A percentile compares a stretch with the other conserved stretches of the same genome.
phyloP scores from a whole-genome alignment of 192 early-diverging fungal species.

The Rhizophlyctis rosea region DNA sequence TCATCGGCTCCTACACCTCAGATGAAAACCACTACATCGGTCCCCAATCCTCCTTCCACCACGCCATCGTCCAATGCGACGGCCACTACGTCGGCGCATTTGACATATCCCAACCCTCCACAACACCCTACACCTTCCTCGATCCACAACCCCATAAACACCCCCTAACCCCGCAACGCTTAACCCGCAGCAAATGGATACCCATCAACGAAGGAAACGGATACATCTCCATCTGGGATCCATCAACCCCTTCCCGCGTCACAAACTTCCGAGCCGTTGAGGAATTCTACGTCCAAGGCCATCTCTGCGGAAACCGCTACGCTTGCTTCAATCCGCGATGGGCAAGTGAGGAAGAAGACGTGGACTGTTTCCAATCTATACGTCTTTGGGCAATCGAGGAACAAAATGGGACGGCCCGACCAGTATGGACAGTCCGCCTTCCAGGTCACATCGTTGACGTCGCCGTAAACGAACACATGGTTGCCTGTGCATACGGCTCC shows the following conservation, averaged over 20 bases:
- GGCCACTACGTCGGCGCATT: background rate
- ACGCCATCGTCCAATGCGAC: too few species aligned
- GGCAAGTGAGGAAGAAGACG: conserved; percentile 7
- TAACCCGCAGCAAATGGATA: background rate
- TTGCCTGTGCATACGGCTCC: conserved; percentile 19
- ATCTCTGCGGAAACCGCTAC: conserved; percentile 5
- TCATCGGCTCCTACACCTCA: background rate
- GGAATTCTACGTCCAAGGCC: conserved; percentile 21
- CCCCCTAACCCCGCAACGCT: conserved; percentile 13
- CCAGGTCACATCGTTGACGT: conserved; percentile 22
- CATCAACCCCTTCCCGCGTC: background rate
- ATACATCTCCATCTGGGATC: conserved; percentile 19
- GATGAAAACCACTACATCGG: conserved; percentile 8
- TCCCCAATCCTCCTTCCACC: conserved; percentile 12
- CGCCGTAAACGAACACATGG: conserved; percentile 10
- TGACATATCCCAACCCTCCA: conserved; percentile 4
- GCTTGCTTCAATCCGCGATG: conserved; percentile 25
- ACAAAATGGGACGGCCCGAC: background rate
- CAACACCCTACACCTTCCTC: background rate
- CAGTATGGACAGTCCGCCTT: conserved; percentile 6
- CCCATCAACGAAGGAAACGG: conserved; percentile 19
- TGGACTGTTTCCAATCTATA: background rate
- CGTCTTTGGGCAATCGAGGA: background rate
- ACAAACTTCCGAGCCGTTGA: conserved; percentile 14
- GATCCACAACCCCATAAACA: background rate